Conservation (phyloP, 305 asterid genomes). For the Fraxinus ornus region DNA sequence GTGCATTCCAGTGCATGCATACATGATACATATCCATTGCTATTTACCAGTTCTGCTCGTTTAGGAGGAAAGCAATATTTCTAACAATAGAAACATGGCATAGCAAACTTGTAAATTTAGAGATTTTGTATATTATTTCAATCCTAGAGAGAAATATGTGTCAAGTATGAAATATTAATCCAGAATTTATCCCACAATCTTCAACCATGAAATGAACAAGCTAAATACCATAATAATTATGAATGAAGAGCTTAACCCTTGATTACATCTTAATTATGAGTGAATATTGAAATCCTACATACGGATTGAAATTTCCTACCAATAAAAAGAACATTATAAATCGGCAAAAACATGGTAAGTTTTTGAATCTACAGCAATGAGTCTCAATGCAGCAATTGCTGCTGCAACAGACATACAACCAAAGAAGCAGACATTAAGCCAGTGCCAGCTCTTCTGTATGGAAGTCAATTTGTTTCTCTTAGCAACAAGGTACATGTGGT, state of each 20-base stretch:
- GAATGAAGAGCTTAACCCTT: not conserved
- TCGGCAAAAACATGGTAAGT: constrained; percentile 73
- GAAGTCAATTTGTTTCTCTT: constrained; percentile 42
- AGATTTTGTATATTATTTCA: too few relatives aligned
- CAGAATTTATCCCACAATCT: not conserved
- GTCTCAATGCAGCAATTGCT: constrained; percentile 65
- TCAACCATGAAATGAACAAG: not conserved
- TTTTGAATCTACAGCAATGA: constrained; percentile 59
- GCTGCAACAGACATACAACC: constrained; percentile 57
- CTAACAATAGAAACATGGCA: not conserved
- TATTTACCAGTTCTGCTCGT: not conserved
- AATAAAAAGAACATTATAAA: constrained; percentile 24
- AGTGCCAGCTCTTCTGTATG: constrained; percentile 76
- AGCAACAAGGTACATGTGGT: constrained; percentile 88
- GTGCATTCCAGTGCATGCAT: not conserved
- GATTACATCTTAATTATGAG: not conserved
- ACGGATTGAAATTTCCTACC: not conserved
- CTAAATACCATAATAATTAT: not conserved
- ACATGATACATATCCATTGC: not conserved
- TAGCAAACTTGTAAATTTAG: not conserved
- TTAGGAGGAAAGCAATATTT: not conserved
- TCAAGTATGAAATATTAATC: not conserved
- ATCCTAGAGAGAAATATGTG: not conserved
- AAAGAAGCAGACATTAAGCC: constrained; percentile 70
- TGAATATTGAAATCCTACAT: not conserved